Conservation (phyloP, 208 protist genomes). For the Herpetomonas muscarum region DNA sequence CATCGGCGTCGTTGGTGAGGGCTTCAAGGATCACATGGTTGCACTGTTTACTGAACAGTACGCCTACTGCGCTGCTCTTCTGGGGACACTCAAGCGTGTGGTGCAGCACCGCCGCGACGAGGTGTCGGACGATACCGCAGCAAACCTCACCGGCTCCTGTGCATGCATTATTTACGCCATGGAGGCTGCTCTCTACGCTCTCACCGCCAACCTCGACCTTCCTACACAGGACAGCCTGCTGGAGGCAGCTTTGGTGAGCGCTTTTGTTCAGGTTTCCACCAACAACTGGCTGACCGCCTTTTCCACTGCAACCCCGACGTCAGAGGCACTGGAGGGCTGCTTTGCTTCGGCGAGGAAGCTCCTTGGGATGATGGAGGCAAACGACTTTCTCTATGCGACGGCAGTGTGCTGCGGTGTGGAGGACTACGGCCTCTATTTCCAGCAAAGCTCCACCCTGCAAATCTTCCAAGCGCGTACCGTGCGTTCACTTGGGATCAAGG, state of each 20-base stretch:
- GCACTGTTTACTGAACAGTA: slow-evolving; percentile 85
- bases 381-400: slow-evolving; percentile 70
- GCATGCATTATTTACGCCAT: slow-evolving; percentile 78
- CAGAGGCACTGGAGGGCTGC: slow-evolving; percentile 43
- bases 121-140: slow-evolving; percentile 44
- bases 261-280: slow-evolving; percentile 58
- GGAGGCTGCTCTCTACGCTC: slow-evolving; percentile 78
- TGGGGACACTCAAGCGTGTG: slow-evolving; percentile 72
- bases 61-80: slow-evolving; percentile 64
- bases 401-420: slow-evolving; percentile 82
- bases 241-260: slow-evolving; percentile 57
- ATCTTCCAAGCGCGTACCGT: slow-evolving; percentile 67
- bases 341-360: slow-evolving; percentile 40
- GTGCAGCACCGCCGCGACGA: slow-evolving; percentile 54
- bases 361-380: slow-evolving; percentile 61
- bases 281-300: slow-evolving; percentile 56
- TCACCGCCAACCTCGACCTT: slow-evolving; percentile 78
- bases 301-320: slow-evolving; percentile 49
- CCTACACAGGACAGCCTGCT: slow-evolving; percentile 78
- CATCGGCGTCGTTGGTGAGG: slow-evolving; percentile 79
- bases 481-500: slow-evolving; percentile 54
- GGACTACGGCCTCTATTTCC: slow-evolving; percentile 80
- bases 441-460: slow-evolving; percentile 79
- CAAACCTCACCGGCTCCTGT: slow-evolving; percentile 50
- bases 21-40: slow-evolving; percentile 78